Evolutionary conservation across 2,329 filamentous ascomycete species (phyloP).

Genomic region (Penicillium polonicum): DNA sequence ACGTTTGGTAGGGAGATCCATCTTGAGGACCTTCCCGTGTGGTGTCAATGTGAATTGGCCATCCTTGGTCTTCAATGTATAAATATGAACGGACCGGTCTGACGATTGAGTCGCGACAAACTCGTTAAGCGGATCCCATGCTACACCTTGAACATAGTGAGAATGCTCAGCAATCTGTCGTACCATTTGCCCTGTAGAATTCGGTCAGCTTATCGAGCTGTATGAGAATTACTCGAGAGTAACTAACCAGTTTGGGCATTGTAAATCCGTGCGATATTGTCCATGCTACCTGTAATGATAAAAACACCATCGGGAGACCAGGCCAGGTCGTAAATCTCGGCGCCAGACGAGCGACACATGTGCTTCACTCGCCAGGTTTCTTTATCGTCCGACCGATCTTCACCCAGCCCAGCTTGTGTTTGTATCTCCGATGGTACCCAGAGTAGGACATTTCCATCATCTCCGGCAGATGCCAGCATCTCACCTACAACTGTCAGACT

Average conservation of each 20-base stretch:
- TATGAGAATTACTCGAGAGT: not conserved
- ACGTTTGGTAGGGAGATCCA: conserved; percentile 86
- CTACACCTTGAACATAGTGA: conserved; percentile 96
- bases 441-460: conserved; percentile 94
- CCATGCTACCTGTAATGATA: conserved; percentile 99
- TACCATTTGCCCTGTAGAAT: conserved; percentile 61
- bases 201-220: conserved; percentile 21
- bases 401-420: conserved; percentile 67
- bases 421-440: conserved; percentile 87
- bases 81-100: conserved; percentile 96
- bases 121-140: conserved; percentile 97
- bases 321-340: conserved; percentile 96
- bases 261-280: conserved; percentile 96
- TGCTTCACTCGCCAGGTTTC: conserved; percentile 96
- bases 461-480: conserved; percentile 88
- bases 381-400: conserved; percentile 86
- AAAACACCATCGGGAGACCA: conserved; percentile 97
- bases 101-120: conserved; percentile 98
- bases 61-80: conserved; percentile 93
- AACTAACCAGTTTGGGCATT: conserved; percentile 80
- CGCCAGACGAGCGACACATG: conserved; percentile 92
- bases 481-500: conserved; percentile 63
- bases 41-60: conserved; percentile 84
- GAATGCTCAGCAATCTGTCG: conserved; percentile 96
- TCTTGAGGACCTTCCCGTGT: conserved; percentile 78